Percentiles rank a stretch among this genome's conserved stretches.
phyloP scores from a whole-genome alignment of 192 early-diverging fungal species.

The Dissophora ornata region DNA sequence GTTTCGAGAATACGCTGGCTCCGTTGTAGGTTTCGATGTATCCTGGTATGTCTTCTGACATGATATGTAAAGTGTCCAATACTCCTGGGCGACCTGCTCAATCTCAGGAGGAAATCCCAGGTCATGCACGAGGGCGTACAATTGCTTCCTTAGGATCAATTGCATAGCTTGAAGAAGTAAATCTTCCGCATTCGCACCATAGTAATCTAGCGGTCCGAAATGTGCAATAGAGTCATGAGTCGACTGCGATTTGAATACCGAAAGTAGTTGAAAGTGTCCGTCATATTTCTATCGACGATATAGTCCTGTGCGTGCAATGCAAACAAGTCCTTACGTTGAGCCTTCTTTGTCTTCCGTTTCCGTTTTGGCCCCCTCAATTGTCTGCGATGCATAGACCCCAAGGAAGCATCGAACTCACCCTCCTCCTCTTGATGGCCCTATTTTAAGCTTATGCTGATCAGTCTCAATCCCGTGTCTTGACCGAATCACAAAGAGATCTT shows the following conservation, averaged over 20 bases:
- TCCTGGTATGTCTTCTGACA: slow-evolving; percentile 3
- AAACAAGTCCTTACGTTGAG: neutral
- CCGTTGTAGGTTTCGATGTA: too few species aligned
- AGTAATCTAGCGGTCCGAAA: neutral
- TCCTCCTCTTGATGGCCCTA: slow-evolving; percentile 50
- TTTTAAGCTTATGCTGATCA: neutral
- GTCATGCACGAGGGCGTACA: slow-evolving; percentile 25
- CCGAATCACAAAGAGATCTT: too few species aligned
- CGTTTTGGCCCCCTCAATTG: neutral
- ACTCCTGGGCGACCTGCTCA: slow-evolving; percentile 25
- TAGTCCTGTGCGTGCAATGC: neutral
- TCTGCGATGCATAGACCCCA: slow-evolving; percentile 6
- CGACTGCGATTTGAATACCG: too few species aligned
- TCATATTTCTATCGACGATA: too few species aligned
- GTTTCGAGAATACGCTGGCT: too few species aligned
- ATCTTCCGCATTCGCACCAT: slow-evolving; percentile 5
- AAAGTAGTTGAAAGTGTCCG: too few species aligned
- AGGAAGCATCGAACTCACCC: slow-evolving; percentile 16
- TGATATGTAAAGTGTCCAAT: slow-evolving; percentile 25
- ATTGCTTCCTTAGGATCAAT: slow-evolving; percentile 16
- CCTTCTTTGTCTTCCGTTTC: neutral
- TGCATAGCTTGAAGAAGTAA: slow-evolving; percentile 17
- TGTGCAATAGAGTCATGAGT: neutral
- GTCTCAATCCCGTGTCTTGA: too few species aligned
- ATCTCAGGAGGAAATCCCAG: slow-evolving; percentile 31